Percentiles rank a stretch among this genome's conserved stretches.
Evolutionary conservation across 352 stramenopile species (phyloP).

Genomic region (Thalassiosira mediterranea): DNA sequence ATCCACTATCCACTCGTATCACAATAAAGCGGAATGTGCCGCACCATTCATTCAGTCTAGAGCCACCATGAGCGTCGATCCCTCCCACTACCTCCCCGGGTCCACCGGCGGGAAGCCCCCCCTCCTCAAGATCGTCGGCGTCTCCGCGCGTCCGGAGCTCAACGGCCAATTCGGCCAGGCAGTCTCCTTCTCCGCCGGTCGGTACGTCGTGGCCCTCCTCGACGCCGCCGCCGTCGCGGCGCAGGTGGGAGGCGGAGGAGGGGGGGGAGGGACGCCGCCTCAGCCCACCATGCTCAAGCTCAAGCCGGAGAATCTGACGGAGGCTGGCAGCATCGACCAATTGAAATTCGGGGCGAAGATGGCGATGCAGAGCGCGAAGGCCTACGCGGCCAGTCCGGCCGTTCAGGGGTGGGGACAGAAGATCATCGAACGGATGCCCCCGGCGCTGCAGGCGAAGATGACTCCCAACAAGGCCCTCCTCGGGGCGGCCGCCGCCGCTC

Average conservation of each 20-base stretch:
- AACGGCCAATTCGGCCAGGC: slow-evolving; percentile 44
- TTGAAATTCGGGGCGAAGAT: slow-evolving; percentile 33
- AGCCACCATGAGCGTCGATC: slow-evolving; percentile 34
- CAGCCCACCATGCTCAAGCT: slow-evolving; percentile 39
- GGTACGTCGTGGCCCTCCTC: slow-evolving; percentile 44
- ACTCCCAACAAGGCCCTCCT: slow-evolving; percentile 26
- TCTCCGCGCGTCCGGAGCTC: slow-evolving; percentile 36
- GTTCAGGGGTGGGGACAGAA: slow-evolving; percentile 16
- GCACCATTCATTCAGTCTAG: no score
- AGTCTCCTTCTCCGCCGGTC: slow-evolving; percentile 28
- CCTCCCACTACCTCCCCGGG: slow-evolving; percentile 32
- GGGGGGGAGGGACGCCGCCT: not conserved
- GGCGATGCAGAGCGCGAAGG: slow-evolving; percentile 17
- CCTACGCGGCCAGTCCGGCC: slow-evolving; percentile 10
- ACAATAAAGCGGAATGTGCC: no score
- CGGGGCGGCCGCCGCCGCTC: slow-evolving; percentile 6
- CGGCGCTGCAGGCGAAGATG: slow-evolving; percentile 8
- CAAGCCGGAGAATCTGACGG: slow-evolving; percentile 34
- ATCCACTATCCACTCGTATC: no score
- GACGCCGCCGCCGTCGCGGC: slow-evolving; percentile 19
- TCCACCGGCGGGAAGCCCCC: slow-evolving; percentile 33
- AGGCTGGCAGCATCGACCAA: slow-evolving; percentile 42
- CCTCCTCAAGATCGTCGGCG: slow-evolving; percentile 48
- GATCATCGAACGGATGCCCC: slow-evolving; percentile 22
- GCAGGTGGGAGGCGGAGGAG: not conserved